phyloP scores from a whole-genome alignment of 2,329 filamentous ascomycete species.

The Pseudogymnoascus pannorum region DNA sequence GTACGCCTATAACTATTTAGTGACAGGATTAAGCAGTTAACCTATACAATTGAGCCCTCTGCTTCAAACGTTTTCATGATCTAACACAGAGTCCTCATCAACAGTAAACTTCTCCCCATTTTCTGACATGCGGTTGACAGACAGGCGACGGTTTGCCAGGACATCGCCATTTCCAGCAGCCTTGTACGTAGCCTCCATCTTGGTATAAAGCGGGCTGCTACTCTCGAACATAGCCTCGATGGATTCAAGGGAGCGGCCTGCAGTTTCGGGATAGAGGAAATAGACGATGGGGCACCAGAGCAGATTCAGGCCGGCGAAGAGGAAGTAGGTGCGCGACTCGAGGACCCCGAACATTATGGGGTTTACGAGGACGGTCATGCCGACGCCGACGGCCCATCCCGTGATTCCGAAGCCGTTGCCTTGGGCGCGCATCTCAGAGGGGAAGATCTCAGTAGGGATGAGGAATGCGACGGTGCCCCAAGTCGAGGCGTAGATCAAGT shows the following conservation, averaged over 20 bases:
- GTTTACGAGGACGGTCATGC: conserved; percentile 45
- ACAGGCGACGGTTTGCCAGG: not conserved
- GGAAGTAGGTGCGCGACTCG: conserved; percentile 42
- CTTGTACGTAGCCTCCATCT: conserved; percentile 14
- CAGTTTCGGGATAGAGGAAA: conserved; percentile 39
- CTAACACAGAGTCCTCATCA: not conserved
- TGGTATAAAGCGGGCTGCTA: conserved; percentile 33
- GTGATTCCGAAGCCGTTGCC: conserved; percentile 52
- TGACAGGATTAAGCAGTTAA: too few relatives aligned
- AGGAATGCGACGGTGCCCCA: conserved; percentile 44
- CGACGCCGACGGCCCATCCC: conserved; percentile 51
- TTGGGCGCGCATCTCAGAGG: conserved; percentile 48
- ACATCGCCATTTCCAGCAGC: conserved; percentile 11
- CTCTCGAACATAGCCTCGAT: conserved; percentile 43
- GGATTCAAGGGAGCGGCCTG: conserved; percentile 42
- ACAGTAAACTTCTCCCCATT: not conserved
- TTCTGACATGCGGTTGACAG: not conserved
- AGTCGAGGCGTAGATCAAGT: conserved; percentile 43
- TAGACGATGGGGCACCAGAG: conserved; percentile 44
- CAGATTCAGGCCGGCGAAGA: conserved; percentile 45
- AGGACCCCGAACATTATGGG: conserved; percentile 45
- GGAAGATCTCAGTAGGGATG: conserved; percentile 48
- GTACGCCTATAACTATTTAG: too few relatives aligned
- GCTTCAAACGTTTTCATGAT: not conserved
- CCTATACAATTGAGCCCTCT: too few relatives aligned